Evolutionary conservation across 768 basidiomycete species (phyloP).

Genomic region (Myochromella boudieri): DNA sequence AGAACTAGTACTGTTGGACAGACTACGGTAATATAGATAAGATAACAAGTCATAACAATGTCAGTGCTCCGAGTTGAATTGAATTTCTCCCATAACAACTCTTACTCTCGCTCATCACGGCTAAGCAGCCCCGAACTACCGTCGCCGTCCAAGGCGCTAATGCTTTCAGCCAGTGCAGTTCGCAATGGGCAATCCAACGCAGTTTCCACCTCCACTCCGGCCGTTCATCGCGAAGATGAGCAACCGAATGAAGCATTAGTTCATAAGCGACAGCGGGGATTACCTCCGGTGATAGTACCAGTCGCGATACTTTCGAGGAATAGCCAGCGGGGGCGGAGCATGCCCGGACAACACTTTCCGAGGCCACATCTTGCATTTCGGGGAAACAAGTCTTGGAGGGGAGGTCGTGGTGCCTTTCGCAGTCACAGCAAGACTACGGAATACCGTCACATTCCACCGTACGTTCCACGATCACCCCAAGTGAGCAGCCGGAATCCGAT

Average conservation of each 20-base stretch:
- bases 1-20: no score
- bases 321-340: background rate
- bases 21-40: no score
- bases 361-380: constrained; percentile 6
- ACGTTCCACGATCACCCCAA: background rate
- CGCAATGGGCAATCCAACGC: background rate
- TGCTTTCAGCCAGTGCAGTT: background rate
- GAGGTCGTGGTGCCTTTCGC: background rate
- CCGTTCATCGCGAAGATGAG: constrained; percentile 16
- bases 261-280: constrained; percentile 13
- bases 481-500: no score
- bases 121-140: background rate
- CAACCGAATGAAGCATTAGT: constrained; percentile 20
- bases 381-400: constrained; percentile 10
- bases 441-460: background rate
- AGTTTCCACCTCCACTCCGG: background rate
- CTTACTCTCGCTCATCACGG: no score
- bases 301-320: background rate
- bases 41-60: no score
- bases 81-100: no score
- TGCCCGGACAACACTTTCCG: no score
- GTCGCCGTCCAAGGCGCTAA: background rate
- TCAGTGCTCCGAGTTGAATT: no score
- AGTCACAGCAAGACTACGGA: background rate
- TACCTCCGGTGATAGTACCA: constrained; percentile 14